These are phyloP conservation scores for Cryphonectria carpinicola DNA, from an alignment of 2,329 filamentous ascomycete genomes.

Conservation along the genomic window DNA sequence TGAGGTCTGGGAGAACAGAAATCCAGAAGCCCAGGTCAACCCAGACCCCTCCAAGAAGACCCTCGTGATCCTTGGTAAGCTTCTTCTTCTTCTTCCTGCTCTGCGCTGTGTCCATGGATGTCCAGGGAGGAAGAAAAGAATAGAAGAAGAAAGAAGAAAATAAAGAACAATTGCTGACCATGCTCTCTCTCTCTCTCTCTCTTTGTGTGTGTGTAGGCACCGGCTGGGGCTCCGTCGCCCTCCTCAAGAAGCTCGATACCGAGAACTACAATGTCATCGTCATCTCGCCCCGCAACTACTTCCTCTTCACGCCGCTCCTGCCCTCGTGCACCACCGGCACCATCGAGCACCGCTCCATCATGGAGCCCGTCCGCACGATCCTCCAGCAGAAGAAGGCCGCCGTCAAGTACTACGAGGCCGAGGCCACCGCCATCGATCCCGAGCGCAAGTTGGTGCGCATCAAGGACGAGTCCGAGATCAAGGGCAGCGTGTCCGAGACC, in stretches of 20 bases:
- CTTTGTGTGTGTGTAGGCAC: slow-evolving; percentile 64
- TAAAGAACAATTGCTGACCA: slow-evolving; percentile 10
- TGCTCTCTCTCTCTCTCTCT: slow-evolving; percentile 32
- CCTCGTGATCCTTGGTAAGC: slow-evolving; percentile 85
- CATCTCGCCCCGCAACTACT: slow-evolving; percentile 98
- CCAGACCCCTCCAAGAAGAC: slow-evolving; percentile 95
- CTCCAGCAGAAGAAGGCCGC: slow-evolving; percentile 90
- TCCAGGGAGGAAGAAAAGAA: no score
- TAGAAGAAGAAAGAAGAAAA: no score
- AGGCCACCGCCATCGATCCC: slow-evolving; percentile 93
- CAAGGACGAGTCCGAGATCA: slow-evolving; percentile 90
- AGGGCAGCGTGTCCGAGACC: slow-evolving; percentile 78
- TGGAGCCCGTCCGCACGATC: slow-evolving; percentile 98
- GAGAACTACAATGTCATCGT: slow-evolving; percentile 99
- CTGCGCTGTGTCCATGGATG: background rate
- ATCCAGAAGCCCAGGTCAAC: slow-evolving; percentile 77
- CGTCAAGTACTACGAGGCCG: slow-evolving; percentile 97
- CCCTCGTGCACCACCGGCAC: slow-evolving; percentile 97
- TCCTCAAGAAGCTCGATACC: slow-evolving; percentile 98
- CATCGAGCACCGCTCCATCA: slow-evolving; percentile 98
- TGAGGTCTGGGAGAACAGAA: slow-evolving; percentile 78
- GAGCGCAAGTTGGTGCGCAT: slow-evolving; percentile 88
- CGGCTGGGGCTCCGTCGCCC: slow-evolving; percentile 92
- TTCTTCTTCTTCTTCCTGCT: background rate
- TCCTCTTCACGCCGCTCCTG: slow-evolving; percentile 96